Evolutionary conservation across 305 asterid species (phyloP), one percentile per base, ranked within the genome.

Genomic region (Stenogyne calaminthoides): DNA sequence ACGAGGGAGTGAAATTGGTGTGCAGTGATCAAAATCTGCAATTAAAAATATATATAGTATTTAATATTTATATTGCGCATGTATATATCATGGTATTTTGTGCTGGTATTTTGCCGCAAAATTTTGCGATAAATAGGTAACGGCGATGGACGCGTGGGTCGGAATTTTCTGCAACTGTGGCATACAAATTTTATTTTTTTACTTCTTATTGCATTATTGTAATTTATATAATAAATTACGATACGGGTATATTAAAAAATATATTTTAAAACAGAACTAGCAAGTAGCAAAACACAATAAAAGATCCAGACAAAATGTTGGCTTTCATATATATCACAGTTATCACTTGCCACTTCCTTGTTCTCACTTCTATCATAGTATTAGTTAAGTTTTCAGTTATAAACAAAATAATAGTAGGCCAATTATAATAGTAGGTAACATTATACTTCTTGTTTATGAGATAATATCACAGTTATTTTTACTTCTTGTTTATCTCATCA

Each of bases 401-500:
- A 15, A 64, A 40, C 62, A 40, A 64, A 10, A 64, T 1, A 64
- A 15, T n/a, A n/a, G n/a, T n/a, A n/a, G n/a, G n/a, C n/a, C n/a
- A n/a, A n/a, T n/a, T n/a, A n/a, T n/a, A n/a, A n/a, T n/a, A n/a
- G n/a, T n/a, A n/a, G n/a, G n/a, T n/a, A n/a, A n/a, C n/a, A n/a
- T n/a, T n/a, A n/a, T n/a, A n/a, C n/a, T n/a, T n/a, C n/a, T n/a
- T n/a, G n/a, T n/a, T n/a, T n/a, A n/a, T n/a, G n/a, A n/a, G n/a
- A n/a, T n/a, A n/a, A n/a, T n/a, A n/a, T n/a, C n/a, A n/a, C n/a
- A n/a, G n/a, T n/a, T n/a, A n/a, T n/a, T n/a, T n/a, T n/a, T n/a
- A 90, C 85, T 86, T 88, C 74, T 83, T 86, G 7, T 42, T 70
- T 49, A 86, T 65, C 82, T 72, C 70, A 44, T 64, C 81, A 25